Conservation (phyloP, 192 early-diverging fungal species). For the Coemansia erecta region DNA sequence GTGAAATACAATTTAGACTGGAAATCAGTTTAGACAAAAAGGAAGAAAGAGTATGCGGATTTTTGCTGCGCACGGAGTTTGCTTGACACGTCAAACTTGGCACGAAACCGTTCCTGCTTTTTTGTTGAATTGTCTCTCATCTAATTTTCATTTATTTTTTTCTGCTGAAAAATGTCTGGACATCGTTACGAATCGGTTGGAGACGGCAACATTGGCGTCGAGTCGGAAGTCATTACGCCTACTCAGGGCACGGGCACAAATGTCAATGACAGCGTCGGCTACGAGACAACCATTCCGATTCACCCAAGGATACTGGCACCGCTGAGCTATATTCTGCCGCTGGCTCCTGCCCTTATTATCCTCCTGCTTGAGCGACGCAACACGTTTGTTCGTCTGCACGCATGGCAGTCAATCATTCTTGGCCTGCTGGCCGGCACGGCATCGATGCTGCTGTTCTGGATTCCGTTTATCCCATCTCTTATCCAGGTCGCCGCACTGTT, state of each 20-base stretch:
- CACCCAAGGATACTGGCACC: constrained; percentile 52
- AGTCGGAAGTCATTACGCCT: constrained; percentile 41
- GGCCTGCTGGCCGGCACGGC: constrained; percentile 17
- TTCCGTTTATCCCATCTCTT: constrained; percentile 24
- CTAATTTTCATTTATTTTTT: not conserved
- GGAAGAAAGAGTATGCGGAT: no score
- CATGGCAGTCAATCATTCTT: constrained; percentile 47
- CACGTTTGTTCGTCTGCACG: constrained; percentile 47
- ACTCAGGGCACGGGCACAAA: constrained; percentile 14
- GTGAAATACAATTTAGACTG: not conserved
- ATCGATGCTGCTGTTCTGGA: constrained; percentile 48
- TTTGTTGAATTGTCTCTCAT: not conserved
- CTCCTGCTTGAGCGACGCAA: constrained; percentile 46
- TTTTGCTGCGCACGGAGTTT: no score
- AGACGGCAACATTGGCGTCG: constrained; percentile 48
- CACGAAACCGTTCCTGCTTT: no score
- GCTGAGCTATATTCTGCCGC: constrained; percentile 40
- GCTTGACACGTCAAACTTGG: no score
- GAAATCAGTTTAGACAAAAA: not conserved
- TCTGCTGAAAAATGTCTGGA: constrained; percentile 20
- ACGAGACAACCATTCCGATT: constrained; percentile 45
- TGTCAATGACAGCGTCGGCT: constrained; percentile 39
- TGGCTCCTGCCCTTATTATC: constrained; percentile 30
- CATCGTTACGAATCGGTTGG: constrained; percentile 47
- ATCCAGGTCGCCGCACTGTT: constrained; percentile 36